These are phyloP conservation scores for Leccinum pellstonianum DNA, from an alignment of 768 basidiomycete genomes.

Conservation along the genomic window DNA sequence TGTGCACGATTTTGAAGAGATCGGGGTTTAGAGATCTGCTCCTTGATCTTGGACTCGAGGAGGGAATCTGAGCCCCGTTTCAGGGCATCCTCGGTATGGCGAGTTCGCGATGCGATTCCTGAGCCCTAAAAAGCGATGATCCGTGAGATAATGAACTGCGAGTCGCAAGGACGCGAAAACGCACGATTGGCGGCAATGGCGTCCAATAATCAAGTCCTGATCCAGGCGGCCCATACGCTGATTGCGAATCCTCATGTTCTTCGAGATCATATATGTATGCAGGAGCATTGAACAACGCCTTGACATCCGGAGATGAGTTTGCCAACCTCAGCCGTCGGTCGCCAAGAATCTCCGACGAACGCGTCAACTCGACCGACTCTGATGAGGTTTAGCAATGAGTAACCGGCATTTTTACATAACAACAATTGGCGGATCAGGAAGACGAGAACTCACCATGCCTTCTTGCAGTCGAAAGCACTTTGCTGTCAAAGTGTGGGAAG, in stretches of 20 bases:
- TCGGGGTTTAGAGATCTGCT: conserved; percentile 71
- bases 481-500: conserved; percentile 96
- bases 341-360: conserved; percentile 59
- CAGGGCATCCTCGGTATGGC: conserved; percentile 70
- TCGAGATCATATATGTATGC: conserved; percentile 81
- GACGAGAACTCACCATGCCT: conserved; percentile 50
- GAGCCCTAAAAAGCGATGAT: conserved; percentile 48
- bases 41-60: conserved; percentile 80
- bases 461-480: conserved; percentile 78
- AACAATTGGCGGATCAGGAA: conserved; percentile 33
- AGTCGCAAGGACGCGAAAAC: conserved; percentile 26
- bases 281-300: conserved; percentile 88
- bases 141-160: conserved; percentile 22
- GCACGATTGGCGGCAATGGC: conserved; percentile 70
- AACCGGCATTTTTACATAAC: not conserved
- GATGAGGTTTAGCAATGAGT: conserved; percentile 11
- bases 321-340: conserved; percentile 78
- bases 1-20: conserved; percentile 86
- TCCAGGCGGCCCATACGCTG: conserved; percentile 52
- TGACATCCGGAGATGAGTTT: conserved; percentile 91
- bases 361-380: conserved; percentile 79
- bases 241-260: conserved; percentile 63
- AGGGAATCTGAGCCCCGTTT: conserved; percentile 85
- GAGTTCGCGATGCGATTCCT: conserved; percentile 63
- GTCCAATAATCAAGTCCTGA: conserved; percentile 71